phyloP scores from a whole-genome alignment of 2,329 filamentous ascomycete genomes.

The Fusarium subglutinans region DNA sequence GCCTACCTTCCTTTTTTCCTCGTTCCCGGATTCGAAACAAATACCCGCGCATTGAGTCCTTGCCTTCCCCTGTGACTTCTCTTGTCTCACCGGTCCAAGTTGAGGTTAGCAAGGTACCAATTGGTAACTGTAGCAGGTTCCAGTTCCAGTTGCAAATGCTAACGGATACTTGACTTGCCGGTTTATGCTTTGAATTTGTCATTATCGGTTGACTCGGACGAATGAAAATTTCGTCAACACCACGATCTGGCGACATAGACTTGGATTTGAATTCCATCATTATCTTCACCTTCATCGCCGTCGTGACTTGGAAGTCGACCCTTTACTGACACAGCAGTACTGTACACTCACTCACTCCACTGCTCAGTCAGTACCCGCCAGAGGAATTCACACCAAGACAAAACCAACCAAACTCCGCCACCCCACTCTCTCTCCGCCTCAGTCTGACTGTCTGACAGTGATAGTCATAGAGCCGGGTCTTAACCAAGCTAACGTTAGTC shows the following conservation, averaged over 20 bases:
- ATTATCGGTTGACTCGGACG: background rate
- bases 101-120: conserved; percentile 13
- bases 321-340: background rate
- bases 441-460: conserved; percentile 23
- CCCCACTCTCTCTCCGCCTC: conserved; percentile 32
- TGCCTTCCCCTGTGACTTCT: conserved; percentile 28
- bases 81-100: conserved; percentile 26
- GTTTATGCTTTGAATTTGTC: conserved; percentile 15
- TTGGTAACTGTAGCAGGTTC: conserved; percentile 8
- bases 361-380: conserved; percentile 11
- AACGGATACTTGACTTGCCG: conserved; percentile 20
- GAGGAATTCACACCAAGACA: conserved; percentile 32
- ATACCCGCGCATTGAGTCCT: conserved; percentile 23
- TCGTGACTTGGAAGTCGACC: background rate
- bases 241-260: background rate
- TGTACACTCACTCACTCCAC: background rate
- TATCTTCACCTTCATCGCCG: background rate
- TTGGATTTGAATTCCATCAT: conserved; percentile 1
- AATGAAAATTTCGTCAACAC: background rate
- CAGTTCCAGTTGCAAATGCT: conserved; percentile 1
- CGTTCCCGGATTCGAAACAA: conserved; percentile 33
- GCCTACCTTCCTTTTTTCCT: background rate
- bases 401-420: conserved; percentile 30
- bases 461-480: conserved; percentile 23
- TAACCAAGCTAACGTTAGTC: conserved; percentile 5